Conservation (phyloP, 129 eudicot species). For the Flaveria trinervia region DNA sequence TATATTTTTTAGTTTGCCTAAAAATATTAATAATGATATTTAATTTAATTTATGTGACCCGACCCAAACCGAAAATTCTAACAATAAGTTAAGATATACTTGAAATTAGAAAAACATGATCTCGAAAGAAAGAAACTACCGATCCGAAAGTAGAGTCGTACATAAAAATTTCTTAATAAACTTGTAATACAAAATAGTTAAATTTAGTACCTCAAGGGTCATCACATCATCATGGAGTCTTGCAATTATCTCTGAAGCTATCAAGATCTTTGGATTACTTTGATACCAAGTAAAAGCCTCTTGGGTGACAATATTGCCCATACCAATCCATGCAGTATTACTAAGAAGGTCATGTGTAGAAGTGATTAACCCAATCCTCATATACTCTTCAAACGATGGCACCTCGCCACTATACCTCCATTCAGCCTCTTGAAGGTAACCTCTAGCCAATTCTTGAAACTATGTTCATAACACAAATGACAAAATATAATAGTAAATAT, state of each 20-base stretch:
- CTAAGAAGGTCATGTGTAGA: background rate
- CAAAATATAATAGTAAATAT: no score
- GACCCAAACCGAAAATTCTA: no score
- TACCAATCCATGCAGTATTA: background rate
- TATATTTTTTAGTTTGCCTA: no score
- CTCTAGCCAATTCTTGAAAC: slow-evolving; percentile 7
- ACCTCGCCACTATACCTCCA: slow-evolving; percentile 20
- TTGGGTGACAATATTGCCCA: slow-evolving; percentile 23
- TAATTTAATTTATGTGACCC: no score
- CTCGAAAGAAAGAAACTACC: no score
- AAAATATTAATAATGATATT: no score
- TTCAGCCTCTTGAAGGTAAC: slow-evolving; percentile 16
- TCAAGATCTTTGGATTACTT: slow-evolving; percentile 12
- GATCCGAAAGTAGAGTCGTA: no score
- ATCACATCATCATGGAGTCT: slow-evolving; percentile 7
- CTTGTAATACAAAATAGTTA: background rate
- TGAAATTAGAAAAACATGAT: no score
- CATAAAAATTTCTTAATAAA: no score
- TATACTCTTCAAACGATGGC: slow-evolving; percentile 23
- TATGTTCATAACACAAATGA: background rate
- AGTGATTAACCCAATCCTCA: slow-evolving; percentile 12
- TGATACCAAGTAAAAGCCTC: slow-evolving; percentile 15
- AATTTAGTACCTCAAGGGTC: slow-evolving; percentile 6
- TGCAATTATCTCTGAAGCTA: background rate
- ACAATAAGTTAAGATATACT: no score